Conservation (phyloP, 2,329 filamentous ascomycete species). For the Fonsecaea pugnacius region DNA sequence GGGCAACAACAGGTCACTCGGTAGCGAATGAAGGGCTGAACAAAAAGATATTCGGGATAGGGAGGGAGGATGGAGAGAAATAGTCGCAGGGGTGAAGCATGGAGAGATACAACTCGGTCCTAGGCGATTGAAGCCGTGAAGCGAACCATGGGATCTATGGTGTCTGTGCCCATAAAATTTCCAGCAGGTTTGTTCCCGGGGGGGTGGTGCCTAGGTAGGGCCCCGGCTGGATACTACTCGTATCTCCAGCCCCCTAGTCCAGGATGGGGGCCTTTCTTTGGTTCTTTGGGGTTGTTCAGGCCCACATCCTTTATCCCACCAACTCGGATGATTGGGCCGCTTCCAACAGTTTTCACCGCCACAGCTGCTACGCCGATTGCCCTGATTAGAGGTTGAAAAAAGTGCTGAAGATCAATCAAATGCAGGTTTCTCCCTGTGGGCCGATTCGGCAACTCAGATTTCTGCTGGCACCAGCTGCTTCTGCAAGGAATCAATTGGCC, state of each 20-base stretch:
- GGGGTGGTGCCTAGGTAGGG: background rate
- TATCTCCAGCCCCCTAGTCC: background rate
- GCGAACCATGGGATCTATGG: background rate
- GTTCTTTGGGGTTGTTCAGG: background rate
- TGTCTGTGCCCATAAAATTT: background rate
- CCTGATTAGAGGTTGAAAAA: background rate
- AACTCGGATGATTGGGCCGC: background rate
- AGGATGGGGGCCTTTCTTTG: background rate
- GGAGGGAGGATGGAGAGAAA: background rate
- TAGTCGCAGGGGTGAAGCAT: background rate
- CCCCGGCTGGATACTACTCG: background rate
- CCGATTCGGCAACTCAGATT: conserved; percentile 24
- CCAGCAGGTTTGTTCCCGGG: conserved; percentile 1
- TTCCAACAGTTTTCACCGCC: conserved; percentile 2
- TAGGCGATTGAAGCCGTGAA: background rate
- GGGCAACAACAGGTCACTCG: background rate
- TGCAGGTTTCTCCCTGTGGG: conserved; percentile 17
- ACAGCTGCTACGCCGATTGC: background rate
- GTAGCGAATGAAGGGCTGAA: background rate
- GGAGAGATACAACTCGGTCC: background rate
- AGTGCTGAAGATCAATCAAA: conserved; percentile 2
- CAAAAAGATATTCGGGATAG: background rate
- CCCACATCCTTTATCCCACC: background rate
- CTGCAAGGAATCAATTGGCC: background rate
- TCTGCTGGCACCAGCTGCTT: background rate